Percentiles rank a stretch among this genome's conserved stretches.
These are phyloP conservation scores for Solanum virginianum DNA, from an alignment of 257 asterid genomes.

Conservation along the genomic window DNA sequence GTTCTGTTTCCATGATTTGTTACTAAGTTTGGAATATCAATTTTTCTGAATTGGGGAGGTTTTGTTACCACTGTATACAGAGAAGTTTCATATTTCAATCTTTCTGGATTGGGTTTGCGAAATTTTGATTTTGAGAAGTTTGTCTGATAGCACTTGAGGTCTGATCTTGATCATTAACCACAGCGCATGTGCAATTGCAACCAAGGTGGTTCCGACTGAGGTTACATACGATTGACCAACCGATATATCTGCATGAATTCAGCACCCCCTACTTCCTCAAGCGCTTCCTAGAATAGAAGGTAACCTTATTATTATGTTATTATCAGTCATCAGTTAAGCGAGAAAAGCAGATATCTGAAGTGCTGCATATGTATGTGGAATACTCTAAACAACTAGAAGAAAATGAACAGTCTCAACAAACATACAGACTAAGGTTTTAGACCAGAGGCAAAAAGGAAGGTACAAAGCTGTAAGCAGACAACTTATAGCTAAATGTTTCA, in stretches of 20 bases:
- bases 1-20: no score
- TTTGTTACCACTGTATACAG: no score
- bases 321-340: neutral
- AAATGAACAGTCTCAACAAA: neutral
- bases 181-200: constrained; percentile 69
- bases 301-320: neutral
- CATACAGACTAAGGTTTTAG: neutral
- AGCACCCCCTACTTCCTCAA: constrained; percentile 30
- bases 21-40: no score
- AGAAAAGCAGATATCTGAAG: neutral
- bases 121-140: neutral
- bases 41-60: no score
- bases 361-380: neutral
- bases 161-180: constrained; percentile 88
- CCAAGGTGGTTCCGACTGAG: constrained; percentile 73
- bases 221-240: constrained; percentile 90
- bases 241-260: constrained; percentile 64
- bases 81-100: no score
- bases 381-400: neutral
- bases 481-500: neutral
- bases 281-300: constrained; percentile 38
- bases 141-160: constrained; percentile 73
- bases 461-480: neutral
- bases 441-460: neutral
- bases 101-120: neutral